Evolutionary conservation across 208 protist species (phyloP).

Genomic region (Novymonas esmeraldas): DNA sequence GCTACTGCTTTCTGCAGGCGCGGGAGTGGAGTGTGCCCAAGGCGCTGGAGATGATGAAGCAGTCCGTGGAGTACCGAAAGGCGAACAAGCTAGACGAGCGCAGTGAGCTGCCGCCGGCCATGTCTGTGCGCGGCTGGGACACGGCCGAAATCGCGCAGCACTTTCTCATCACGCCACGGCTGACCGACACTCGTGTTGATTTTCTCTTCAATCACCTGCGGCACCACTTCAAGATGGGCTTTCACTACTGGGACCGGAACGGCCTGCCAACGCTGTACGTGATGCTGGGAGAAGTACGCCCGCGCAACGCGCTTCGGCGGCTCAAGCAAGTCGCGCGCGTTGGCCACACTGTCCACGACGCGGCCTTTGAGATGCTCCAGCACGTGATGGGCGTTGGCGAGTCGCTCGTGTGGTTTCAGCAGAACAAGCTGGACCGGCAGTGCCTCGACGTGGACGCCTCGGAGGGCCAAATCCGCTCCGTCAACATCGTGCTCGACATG

Average conservation of each 20-base stretch:
- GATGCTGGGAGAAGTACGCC: conserved; percentile 35
- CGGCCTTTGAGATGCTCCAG: conserved; percentile 24
- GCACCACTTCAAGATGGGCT: conserved; percentile 23
- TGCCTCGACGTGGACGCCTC: conserved; percentile 16
- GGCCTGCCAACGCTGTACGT: conserved; percentile 48
- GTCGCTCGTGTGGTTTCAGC: conserved; percentile 2
- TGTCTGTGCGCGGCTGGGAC: conserved; percentile 49
- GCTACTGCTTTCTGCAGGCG: conserved; percentile 46
- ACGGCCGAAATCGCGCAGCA: conserved; percentile 2
- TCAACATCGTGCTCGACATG: conserved; percentile 57
- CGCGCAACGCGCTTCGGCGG: conserved; percentile 21
- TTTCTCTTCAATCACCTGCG: conserved; percentile 24
- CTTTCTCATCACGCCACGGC: not conserved
- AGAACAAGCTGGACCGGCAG: conserved; percentile 12
- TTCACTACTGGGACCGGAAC: conserved; percentile 53
- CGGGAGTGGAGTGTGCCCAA: conserved; percentile 58
- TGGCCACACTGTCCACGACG: conserved; percentile 14
- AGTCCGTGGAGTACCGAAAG: conserved; percentile 33
- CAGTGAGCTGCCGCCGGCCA: conserved; percentile 37
- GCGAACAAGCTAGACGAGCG: conserved; percentile 43
- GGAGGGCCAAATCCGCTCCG: conserved; percentile 38
- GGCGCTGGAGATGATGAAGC: conserved; percentile 49
- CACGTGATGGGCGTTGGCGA: conserved; percentile 30
- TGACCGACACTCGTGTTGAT: conserved; percentile 10
- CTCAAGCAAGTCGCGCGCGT: conserved; percentile 35